These are phyloP conservation scores for Lyophyllum semitale DNA, from an alignment of 768 basidiomycete species.

Conservation along the genomic window DNA sequence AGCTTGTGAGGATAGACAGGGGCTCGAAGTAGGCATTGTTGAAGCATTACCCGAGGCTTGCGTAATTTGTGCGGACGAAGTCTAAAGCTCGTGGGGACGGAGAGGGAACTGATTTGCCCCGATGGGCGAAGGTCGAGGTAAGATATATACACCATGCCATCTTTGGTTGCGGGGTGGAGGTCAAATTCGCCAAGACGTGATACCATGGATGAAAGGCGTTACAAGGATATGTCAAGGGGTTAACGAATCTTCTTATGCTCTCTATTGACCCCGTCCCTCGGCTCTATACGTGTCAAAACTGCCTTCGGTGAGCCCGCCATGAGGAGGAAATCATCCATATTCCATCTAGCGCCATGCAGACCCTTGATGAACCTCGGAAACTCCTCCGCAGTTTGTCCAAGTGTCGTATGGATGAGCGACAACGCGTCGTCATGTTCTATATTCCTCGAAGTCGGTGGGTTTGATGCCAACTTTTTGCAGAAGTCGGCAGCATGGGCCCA, in stretches of 20 bases:
- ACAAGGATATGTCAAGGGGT: background rate
- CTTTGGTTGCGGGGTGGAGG: background rate
- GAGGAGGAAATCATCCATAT: conserved; percentile 32
- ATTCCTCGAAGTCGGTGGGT: background rate
- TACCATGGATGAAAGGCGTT: background rate
- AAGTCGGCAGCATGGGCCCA: conserved; percentile 51
- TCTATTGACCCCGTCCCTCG: background rate
- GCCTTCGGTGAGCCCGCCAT: conserved; percentile 32
- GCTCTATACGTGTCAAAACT: conserved; percentile 23
- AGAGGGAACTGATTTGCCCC: conserved; percentile 3
- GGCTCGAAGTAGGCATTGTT: background rate
- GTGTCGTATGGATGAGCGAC: conserved; percentile 20
- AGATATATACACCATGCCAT: conserved; percentile 1
- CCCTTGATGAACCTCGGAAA: conserved; percentile 26
- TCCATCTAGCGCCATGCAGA: conserved; percentile 39
- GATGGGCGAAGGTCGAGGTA: background rate
- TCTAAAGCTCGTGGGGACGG: background rate
- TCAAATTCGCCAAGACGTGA: background rate
- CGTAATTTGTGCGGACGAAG: conserved; percentile 5
- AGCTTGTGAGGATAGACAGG: background rate
- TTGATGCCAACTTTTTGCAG: conserved; percentile 21
- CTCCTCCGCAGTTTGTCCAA: conserved; percentile 15
- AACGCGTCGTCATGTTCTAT: conserved; percentile 10
- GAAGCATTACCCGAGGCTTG: conserved; percentile 2
- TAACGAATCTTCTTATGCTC: conserved; percentile 24